Conservation (phyloP, 2,329 filamentous ascomycete genomes). For the Exophiala aquamarina region DNA sequence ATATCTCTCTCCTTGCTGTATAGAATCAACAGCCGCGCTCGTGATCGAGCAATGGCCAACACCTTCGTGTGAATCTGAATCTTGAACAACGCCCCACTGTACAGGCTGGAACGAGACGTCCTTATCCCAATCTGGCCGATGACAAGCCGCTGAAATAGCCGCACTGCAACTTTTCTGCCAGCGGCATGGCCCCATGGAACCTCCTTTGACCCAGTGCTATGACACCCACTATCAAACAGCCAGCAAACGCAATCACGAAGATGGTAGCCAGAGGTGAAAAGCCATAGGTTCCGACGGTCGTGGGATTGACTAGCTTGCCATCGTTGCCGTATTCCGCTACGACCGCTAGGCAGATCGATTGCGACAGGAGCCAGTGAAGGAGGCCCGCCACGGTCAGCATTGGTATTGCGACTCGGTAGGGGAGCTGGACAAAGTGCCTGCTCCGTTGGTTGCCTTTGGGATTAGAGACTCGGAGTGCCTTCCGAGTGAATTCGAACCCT, state of each 20-base stretch:
- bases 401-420: constrained; percentile 39
- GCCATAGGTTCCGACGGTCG: constrained; percentile 23
- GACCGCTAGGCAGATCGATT: constrained; percentile 43
- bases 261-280: constrained; percentile 29
- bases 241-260: constrained; percentile 13
- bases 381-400: constrained; percentile 33
- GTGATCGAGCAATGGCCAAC: constrained; percentile 30
- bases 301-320: constrained; percentile 8
- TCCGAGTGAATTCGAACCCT: constrained; percentile 37
- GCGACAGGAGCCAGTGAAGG: constrained; percentile 47
- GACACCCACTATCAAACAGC: constrained; percentile 15
- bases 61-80: constrained; percentile 1
- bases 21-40: constrained; percentile 20
- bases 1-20: constrained; percentile 21
- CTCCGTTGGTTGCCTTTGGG: constrained; percentile 37
- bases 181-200: constrained; percentile 29
- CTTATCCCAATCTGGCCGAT: constrained; percentile 27
- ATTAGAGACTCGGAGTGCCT: constrained; percentile 39
- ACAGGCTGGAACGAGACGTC: constrained; percentile 24
- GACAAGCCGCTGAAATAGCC: constrained; percentile 37
- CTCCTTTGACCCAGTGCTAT: constrained; percentile 21
- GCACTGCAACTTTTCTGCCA: constrained; percentile 35
- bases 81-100: constrained; percentile 29
- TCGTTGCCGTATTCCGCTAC: constrained; percentile 29
- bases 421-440: constrained; percentile 43